A percentile compares a stretch with the other conserved stretches of the same genome.
Evolutionary conservation across 257 asterid species (phyloP).

Genomic region (Solanum piurae): DNA sequence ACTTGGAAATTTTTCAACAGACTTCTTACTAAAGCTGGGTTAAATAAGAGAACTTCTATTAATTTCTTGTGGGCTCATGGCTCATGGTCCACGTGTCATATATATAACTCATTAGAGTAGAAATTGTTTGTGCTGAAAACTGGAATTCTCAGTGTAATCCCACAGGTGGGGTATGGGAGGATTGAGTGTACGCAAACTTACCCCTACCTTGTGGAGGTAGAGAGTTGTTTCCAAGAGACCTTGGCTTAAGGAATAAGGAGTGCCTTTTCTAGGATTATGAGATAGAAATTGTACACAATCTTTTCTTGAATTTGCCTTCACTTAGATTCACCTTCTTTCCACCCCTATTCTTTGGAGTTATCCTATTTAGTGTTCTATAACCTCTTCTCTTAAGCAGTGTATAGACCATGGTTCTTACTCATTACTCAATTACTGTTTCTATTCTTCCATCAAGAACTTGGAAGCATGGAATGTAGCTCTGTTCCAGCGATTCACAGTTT

Average conservation of each 20-base stretch:
- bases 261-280: neutral
- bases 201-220: neutral
- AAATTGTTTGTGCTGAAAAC: neutral
- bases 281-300: neutral
- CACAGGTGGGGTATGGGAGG: neutral
- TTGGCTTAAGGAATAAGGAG: neutral
- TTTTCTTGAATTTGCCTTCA: neutral
- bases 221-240: neutral
- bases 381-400: neutral
- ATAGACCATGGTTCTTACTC: neutral
- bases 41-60: neutral
- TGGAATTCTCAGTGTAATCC: neutral
- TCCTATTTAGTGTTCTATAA: neutral
- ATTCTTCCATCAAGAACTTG: neutral
- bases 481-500: neutral
- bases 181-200: neutral
- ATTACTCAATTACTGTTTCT: neutral
- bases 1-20: neutral
- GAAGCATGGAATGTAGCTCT: neutral
- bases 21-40: neutral
- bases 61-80: neutral
- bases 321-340: neutral
- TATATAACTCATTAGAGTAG: neutral
- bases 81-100: neutral
- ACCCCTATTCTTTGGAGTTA: neutral